A percentile compares a stretch with the other conserved stretches of the same genome.
phyloP scores from a whole-genome alignment of 2,329 filamentous ascomycete species.

The Neocatenulostroma microsporum region DNA sequence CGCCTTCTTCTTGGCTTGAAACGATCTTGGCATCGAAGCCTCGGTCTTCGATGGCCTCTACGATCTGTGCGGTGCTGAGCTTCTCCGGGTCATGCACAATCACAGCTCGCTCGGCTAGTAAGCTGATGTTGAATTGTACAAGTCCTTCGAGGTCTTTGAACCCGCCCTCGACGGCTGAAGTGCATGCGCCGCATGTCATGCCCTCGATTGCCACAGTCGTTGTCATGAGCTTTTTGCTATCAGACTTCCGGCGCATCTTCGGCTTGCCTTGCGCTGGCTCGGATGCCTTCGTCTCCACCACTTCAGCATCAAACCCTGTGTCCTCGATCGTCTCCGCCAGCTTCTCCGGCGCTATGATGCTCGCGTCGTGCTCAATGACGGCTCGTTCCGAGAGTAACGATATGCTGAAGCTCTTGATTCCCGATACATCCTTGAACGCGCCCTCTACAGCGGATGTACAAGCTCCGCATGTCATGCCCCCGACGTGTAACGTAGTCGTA shows the following conservation, averaged over 20 bases:
- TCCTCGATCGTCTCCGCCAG: conserved; percentile 85
- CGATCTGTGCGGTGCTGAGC: conserved; percentile 65
- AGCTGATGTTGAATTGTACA: conserved; percentile 85
- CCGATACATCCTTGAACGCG: conserved; percentile 74
- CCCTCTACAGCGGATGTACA: conserved; percentile 94
- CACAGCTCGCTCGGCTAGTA: conserved; percentile 85
- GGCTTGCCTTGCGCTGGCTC: conserved; percentile 22
- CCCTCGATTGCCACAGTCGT: conserved; percentile 88
- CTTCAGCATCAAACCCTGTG: conserved; percentile 79
- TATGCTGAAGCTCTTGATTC: conserved; percentile 79
- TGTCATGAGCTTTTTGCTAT: conserved; percentile 44
- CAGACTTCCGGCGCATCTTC: conserved; percentile 30
- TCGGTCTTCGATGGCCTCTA: conserved; percentile 76
- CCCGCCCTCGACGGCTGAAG: conserved; percentile 77
- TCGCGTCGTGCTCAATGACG: conserved; percentile 83
- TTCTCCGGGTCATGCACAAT: conserved; percentile 71
- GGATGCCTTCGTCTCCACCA: conserved; percentile 62
- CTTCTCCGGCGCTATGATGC: conserved; percentile 62
- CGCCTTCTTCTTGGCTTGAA: conserved; percentile 58
- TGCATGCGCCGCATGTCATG: conserved; percentile 97
- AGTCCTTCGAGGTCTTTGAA: conserved; percentile 72
- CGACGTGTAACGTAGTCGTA: conserved; percentile 83
- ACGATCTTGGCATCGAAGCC: conserved; percentile 83
- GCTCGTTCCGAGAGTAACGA: conserved; percentile 92
- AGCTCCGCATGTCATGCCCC: conserved; percentile 80